Percentiles rank a stretch among this genome's conserved stretches.
These are phyloP conservation scores for Pichia sorboxylosa DNA, from an alignment of 1,139 yeast genomes.

Conservation along the genomic window DNA sequence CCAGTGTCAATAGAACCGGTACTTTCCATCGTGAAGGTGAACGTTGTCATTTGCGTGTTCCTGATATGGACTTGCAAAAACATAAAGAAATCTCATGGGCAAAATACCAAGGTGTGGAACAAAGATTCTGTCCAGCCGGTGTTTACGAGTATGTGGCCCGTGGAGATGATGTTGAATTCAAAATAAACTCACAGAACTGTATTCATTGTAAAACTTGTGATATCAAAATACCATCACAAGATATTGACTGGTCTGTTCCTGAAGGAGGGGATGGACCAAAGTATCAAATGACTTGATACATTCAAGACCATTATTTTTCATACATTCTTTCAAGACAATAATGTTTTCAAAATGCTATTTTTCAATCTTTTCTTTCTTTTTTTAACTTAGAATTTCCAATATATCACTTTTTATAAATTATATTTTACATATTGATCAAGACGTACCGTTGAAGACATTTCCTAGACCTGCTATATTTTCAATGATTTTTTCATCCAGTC, in stretches of 20 bases:
- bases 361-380: too few relatives aligned
- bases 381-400: too few relatives aligned
- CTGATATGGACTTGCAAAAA: conserved; percentile 53
- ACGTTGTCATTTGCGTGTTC: conserved; percentile 73
- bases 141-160: conserved; percentile 80
- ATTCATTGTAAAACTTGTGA: conserved; percentile 98
- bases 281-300: conserved; percentile 54
- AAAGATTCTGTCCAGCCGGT: conserved; percentile 95
- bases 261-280: conserved; percentile 99
- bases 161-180: conserved; percentile 50
- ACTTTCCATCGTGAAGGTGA: conserved; percentile 94
- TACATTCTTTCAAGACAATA: background rate
- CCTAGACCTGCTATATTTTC: conserved; percentile 19
- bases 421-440: background rate
- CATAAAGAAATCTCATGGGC: conserved; percentile 67
- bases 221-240: conserved; percentile 90
- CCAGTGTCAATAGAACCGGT: conserved; percentile 91
- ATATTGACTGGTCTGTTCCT: conserved; percentile 89
- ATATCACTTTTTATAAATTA: conserved; percentile 1
- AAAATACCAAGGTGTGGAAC: conserved; percentile 74
- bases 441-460: conserved; percentile 14
- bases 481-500: conserved; percentile 14
- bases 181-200: conserved; percentile 91
- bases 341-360: background rate
- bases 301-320: background rate